Evolutionary conservation across 306 rosid species (phyloP).

Genomic region (Vigna nakashimae): DNA sequence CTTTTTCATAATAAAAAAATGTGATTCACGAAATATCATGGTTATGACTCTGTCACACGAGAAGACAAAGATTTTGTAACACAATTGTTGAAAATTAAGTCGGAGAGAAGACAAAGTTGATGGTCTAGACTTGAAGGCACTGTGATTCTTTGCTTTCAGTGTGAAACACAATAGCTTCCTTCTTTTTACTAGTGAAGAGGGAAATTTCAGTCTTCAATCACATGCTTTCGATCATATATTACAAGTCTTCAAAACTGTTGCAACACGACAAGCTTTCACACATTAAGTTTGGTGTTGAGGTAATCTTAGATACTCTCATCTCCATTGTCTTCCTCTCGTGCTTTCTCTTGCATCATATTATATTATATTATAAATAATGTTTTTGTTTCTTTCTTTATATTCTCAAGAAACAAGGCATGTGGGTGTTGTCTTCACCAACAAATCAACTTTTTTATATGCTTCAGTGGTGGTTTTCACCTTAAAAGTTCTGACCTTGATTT

Average conservation of each 20-base stretch:
- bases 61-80: conserved; percentile 27
- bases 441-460: conserved; percentile 40
- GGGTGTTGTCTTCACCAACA: conserved; percentile 46
- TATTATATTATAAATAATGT: background rate
- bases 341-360: conserved; percentile 17
- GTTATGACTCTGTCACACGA: background rate
- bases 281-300: conserved; percentile 47
- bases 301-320: conserved; percentile 47
- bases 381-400: background rate
- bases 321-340: conserved; percentile 16
- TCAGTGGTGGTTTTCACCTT: conserved; percentile 37
- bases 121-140: conserved; percentile 11
- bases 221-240: conserved; percentile 30
- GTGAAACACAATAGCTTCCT: conserved; percentile 42
- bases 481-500: conserved; percentile 39
- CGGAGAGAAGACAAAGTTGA: conserved; percentile 36
- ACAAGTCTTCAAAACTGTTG: conserved; percentile 24
- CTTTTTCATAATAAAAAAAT: background rate
- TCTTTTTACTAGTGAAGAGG: conserved; percentile 22
- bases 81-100: conserved; percentile 20
- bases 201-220: conserved; percentile 24
- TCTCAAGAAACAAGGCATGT: conserved; percentile 47
- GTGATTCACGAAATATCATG: conserved; percentile 2
- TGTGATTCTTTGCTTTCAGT: conserved; percentile 72
- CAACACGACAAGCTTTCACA: background rate